Evolutionary conservation across 345 rosid genomes (phyloP).

Genomic region (Dipteronia sinensis): DNA sequence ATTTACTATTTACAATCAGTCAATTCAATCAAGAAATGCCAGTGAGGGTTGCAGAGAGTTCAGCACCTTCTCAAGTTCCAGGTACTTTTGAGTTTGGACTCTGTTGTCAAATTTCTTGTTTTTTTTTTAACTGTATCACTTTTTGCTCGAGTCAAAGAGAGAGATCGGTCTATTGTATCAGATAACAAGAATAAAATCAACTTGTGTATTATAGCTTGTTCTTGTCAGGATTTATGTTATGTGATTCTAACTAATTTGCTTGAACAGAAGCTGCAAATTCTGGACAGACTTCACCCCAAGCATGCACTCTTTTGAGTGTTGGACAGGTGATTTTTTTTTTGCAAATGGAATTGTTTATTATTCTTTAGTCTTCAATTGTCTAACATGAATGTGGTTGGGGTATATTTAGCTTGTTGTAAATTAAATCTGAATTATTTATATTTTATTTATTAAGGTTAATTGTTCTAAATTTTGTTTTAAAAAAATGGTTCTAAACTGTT

Average conservation of each 20-base stretch:
- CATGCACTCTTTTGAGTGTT: constrained; percentile 74
- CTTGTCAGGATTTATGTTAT: constrained; percentile 5
- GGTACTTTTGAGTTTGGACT: constrained; percentile 34
- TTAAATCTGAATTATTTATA: not conserved
- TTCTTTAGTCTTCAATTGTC: not conserved
- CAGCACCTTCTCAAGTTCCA: constrained; percentile 66
- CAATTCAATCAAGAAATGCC: constrained; percentile 56
- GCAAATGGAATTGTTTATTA: not conserved
- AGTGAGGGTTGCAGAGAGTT: constrained; percentile 77
- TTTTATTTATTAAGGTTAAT: not conserved
- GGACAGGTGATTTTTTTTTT: constrained; percentile 61
- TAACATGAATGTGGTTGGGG: not conserved
- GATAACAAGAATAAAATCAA: no score
- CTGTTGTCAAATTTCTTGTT: not conserved
- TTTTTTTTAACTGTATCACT: no score
- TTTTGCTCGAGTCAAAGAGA: no score
- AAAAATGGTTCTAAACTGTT: not conserved
- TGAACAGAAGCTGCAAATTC: constrained; percentile 54
- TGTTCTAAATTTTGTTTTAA: not conserved
- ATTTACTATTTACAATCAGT: not conserved
- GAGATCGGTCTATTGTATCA: no score
- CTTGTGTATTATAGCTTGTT: not conserved
- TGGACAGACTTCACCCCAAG: constrained; percentile 56
- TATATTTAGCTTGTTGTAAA: not conserved
- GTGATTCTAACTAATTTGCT: not conserved